These are phyloP conservation scores for Fomitopsis pinicola DNA, from an alignment of 1,284 basidiomycete species.

Conservation along the genomic window DNA sequence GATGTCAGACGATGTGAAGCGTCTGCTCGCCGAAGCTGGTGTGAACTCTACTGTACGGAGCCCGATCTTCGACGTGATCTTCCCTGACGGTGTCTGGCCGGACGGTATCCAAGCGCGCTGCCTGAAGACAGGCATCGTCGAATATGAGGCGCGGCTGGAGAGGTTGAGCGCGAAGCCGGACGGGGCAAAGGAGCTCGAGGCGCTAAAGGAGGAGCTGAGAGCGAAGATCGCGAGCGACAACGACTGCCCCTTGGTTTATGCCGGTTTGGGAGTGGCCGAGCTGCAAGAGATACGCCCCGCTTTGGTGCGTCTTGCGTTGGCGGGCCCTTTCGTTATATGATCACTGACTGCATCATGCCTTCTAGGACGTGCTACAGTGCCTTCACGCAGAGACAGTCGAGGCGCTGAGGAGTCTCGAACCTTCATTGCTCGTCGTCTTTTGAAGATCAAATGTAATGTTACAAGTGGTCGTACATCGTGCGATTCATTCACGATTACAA, in stretches of 20 bases:
- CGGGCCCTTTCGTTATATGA: not conserved
- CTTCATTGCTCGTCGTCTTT: not conserved
- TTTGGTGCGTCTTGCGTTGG: not conserved
- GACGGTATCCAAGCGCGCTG: conserved; percentile 27
- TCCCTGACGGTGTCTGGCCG: conserved; percentile 63
- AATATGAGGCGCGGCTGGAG: not conserved
- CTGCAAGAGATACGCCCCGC: not conserved
- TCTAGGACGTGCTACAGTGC: not conserved
- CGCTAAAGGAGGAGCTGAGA: not conserved
- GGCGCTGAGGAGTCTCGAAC: not conserved
- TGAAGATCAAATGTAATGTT: not conserved
- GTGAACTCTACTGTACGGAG: conserved; percentile 52
- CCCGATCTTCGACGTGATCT: conserved; percentile 60
- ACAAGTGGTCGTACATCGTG: not conserved
- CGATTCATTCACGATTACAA: not conserved
- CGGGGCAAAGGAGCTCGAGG: not conserved
- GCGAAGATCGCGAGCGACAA: conserved; percentile 2
- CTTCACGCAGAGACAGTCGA: not conserved
- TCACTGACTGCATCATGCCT: not conserved
- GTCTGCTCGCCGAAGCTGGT: conserved; percentile 48
- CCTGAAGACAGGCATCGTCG: not conserved
- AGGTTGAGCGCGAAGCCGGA: not conserved
- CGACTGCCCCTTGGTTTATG: not conserved
- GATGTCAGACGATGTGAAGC: conserved; percentile 53
- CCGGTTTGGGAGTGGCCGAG: not conserved